These are phyloP conservation scores for Phellopilus nigrolimitatus DNA, from an alignment of 1,284 basidiomycete genomes.

Conservation along the genomic window DNA sequence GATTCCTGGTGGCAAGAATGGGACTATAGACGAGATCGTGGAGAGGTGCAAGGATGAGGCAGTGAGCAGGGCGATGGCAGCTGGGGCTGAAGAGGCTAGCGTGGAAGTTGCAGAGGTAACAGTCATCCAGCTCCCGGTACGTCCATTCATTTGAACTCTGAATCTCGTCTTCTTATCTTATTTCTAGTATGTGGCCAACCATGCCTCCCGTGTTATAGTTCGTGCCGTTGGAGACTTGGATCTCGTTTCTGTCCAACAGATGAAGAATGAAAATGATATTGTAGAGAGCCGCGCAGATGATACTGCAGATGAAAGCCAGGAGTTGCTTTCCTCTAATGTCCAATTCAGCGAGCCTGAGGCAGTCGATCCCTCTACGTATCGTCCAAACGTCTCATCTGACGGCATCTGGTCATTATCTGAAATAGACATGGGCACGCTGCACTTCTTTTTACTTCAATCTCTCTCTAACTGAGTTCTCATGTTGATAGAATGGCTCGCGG, in stretches of 20 bases:
- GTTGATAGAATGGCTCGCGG: slow-evolving; percentile 43
- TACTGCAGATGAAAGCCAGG: slow-evolving; percentile 4
- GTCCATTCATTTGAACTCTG: background rate
- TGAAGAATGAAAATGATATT: slow-evolving; percentile 1
- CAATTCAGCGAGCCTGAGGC: slow-evolving; percentile 18
- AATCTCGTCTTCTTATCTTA: background rate
- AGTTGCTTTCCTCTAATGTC: background rate
- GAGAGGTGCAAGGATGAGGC: slow-evolving; percentile 40
- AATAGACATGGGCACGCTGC: slow-evolving; percentile 27
- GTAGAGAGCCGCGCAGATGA: slow-evolving; percentile 7
- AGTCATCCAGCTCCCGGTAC: slow-evolving; percentile 36
- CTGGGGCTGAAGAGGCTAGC: slow-evolving; percentile 39
- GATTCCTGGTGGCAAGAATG: slow-evolving; percentile 33
- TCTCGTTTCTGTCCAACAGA: slow-evolving; percentile 3
- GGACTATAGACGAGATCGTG: slow-evolving; percentile 36
- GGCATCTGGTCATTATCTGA: slow-evolving; percentile 39
- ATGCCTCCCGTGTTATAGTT: slow-evolving; percentile 45
- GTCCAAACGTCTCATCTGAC: slow-evolving; percentile 29
- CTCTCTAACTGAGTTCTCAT: background rate
- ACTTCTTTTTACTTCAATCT: background rate
- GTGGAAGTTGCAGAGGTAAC: slow-evolving; percentile 44
- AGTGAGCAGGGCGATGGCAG: slow-evolving; percentile 38
- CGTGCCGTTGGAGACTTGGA: slow-evolving; percentile 42
- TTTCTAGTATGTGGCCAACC: slow-evolving; percentile 45
- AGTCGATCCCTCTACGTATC: slow-evolving; percentile 31